Conservation (phyloP, 106 monocot genomes). For the Posidonia australis region DNA sequence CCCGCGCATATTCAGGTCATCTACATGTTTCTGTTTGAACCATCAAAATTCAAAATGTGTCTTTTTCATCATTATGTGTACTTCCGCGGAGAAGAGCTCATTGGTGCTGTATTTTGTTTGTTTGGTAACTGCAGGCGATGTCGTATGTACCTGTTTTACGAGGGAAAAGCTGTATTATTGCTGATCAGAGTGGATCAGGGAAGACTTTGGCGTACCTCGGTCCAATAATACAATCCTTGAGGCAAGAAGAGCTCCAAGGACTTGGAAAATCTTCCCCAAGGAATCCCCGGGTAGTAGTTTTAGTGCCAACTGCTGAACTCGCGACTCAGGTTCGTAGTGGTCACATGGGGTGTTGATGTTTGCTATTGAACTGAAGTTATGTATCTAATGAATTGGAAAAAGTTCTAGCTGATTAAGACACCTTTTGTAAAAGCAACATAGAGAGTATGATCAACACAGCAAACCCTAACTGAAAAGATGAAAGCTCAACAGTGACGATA, state of each 20-base stretch:
- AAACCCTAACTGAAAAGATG: too few species aligned
- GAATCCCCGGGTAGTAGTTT: conserved; percentile 59
- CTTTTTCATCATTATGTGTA: too few species aligned
- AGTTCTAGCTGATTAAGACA: too few species aligned
- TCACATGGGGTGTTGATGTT: background rate
- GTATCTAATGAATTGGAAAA: background rate
- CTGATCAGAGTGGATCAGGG: conserved; percentile 97
- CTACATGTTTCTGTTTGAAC: background rate
- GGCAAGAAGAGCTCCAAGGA: conserved; percentile 69
- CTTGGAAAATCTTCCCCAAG: conserved; percentile 37
- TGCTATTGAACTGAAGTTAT: background rate
- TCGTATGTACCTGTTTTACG: conserved; percentile 52
- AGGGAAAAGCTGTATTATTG: conserved; percentile 88
- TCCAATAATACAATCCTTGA: conserved; percentile 62
- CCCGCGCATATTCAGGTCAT: conserved; percentile 94
- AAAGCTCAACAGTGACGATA: too few species aligned
- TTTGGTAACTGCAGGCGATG: conserved; percentile 47
- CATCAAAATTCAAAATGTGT: too few species aligned
- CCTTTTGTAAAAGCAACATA: too few species aligned
- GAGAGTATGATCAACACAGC: too few species aligned
- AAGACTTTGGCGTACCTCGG: conserved; percentile 91
- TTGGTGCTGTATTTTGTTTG: background rate
- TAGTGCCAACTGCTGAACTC: conserved; percentile 89
- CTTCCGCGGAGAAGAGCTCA: too few species aligned
- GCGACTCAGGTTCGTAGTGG: conserved; percentile 84